phyloP scores from a whole-genome alignment of 257 asterid genomes.

The Gynochthodes officinalis region DNA sequence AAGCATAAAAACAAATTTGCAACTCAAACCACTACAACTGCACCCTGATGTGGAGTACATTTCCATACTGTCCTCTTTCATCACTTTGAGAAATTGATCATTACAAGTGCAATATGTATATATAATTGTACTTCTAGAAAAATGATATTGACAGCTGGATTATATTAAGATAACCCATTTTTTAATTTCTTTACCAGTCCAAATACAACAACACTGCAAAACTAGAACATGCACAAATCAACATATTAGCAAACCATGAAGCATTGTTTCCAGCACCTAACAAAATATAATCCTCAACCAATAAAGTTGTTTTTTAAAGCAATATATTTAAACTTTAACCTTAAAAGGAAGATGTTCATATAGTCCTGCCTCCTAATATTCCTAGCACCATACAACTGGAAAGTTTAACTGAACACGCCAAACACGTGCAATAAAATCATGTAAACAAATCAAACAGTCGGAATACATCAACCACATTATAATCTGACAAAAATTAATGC shows the following conservation, averaged over 20 bases:
- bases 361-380: neutral
- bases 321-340: neutral
- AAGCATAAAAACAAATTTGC: neutral
- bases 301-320: neutral
- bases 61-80: neutral
- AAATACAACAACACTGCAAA: neutral
- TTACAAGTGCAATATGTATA: neutral
- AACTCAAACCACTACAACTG: neutral
- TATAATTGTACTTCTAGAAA: neutral
- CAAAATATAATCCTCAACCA: neutral
- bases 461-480: neutral
- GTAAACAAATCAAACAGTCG: neutral
- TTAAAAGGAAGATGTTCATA: neutral
- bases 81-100: neutral
- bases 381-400: neutral
- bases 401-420: neutral
- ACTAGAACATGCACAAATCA: neutral
- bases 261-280: neutral
- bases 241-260: neutral
- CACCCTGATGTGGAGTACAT: neutral
- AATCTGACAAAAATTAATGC: neutral
- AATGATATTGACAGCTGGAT: neutral
- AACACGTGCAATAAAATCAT: neutral
- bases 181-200: neutral
- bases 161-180: neutral